These are phyloP conservation scores for Candida manassasensis DNA, from an alignment of 805 yeast genomes.

Conservation along the genomic window DNA sequence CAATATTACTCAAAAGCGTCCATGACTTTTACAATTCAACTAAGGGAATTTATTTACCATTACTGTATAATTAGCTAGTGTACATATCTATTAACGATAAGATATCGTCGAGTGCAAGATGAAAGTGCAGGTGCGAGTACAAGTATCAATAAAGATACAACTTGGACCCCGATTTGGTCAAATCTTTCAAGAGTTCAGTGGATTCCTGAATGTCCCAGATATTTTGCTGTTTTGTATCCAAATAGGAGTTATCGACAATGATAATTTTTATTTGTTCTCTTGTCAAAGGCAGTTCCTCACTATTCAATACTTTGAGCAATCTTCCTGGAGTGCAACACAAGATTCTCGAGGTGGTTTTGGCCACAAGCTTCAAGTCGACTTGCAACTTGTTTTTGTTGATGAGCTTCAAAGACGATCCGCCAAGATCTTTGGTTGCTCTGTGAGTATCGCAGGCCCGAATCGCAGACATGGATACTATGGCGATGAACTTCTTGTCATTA, in stretches of 20 bases:
- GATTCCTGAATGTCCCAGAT: slow-evolving; percentile 57
- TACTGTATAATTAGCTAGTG: slow-evolving; percentile 12
- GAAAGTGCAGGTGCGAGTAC: no score
- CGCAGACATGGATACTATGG: slow-evolving; percentile 69
- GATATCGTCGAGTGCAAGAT: no score
- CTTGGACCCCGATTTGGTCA: slow-evolving; percentile 41
- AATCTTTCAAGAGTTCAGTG: slow-evolving; percentile 32
- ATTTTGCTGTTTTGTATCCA: slow-evolving; percentile 57
- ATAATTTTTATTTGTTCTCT: slow-evolving; percentile 46
- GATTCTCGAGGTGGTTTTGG: slow-evolving; percentile 43
- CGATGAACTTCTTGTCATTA: slow-evolving; percentile 40
- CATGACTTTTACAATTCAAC: slow-evolving; percentile 26
- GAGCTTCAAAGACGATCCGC: slow-evolving; percentile 58
- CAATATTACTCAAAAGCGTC: slow-evolving; percentile 12
- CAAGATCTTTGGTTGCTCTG: slow-evolving; percentile 49
- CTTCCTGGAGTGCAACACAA: slow-evolving; percentile 66
- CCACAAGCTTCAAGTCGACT: slow-evolving; percentile 51
- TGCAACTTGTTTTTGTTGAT: slow-evolving; percentile 70
- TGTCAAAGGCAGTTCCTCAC: slow-evolving; percentile 37
- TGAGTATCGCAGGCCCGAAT: slow-evolving; percentile 82
- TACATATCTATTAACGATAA: neutral
- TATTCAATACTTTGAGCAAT: slow-evolving; percentile 41
- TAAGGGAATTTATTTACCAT: slow-evolving; percentile 21
- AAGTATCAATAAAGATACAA: slow-evolving; percentile 45
- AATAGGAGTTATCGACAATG: slow-evolving; percentile 55